Percentiles rank a stretch among this genome's conserved stretches.
phyloP scores from a whole-genome alignment of 2,329 filamentous ascomycete genomes.

The Fusarium papillatum region DNA sequence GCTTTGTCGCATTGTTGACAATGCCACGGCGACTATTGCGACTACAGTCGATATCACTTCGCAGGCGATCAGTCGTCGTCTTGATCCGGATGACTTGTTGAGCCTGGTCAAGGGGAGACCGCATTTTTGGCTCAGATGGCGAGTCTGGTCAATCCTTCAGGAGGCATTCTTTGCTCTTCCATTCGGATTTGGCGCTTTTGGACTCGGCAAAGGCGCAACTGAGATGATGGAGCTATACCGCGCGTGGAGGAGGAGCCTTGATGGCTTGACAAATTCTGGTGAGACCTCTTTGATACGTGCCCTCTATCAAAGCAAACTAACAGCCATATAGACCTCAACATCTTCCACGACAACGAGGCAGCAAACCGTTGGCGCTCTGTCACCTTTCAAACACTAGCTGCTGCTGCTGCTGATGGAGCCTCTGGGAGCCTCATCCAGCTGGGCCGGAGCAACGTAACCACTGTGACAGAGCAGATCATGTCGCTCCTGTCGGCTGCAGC shows the following conservation, averaged over 20 bases:
- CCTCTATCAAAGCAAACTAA: background rate
- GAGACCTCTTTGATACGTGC: background rate
- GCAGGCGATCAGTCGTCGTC: background rate
- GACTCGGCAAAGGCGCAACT: background rate
- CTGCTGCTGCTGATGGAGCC: background rate
- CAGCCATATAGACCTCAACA: background rate
- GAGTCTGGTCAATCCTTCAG: background rate
- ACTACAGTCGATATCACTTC: background rate
- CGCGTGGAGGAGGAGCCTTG: background rate
- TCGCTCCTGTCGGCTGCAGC: background rate
- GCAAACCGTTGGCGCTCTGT: constrained; percentile 1
- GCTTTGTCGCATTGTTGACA: background rate
- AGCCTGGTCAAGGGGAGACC: background rate
- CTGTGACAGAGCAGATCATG: background rate
- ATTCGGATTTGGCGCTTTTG: constrained; percentile 5
- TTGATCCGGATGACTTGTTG: background rate
- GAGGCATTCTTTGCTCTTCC: background rate
- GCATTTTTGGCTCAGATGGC: constrained; percentile 1
- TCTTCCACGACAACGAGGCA: background rate
- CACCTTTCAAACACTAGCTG: background rate
- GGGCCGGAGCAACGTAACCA: background rate
- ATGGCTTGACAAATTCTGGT: background rate
- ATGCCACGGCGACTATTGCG: background rate
- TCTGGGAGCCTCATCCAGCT: background rate
- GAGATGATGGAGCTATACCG: background rate